These are phyloP conservation scores for Gossypium raimondii DNA, from an alignment of 345 rosid species.

Conservation along the genomic window DNA sequence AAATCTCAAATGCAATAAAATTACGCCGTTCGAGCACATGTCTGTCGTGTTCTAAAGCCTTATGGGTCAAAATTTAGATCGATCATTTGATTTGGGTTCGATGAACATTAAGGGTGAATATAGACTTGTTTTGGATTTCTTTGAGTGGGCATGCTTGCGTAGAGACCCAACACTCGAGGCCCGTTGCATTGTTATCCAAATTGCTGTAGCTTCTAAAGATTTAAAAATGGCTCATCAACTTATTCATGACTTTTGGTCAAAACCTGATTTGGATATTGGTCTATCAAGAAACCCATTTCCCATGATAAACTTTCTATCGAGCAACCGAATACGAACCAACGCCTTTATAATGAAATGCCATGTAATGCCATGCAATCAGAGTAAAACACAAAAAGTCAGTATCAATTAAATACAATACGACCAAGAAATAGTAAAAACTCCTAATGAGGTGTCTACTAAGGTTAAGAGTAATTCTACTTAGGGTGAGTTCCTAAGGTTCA, in stretches of 20 bases:
- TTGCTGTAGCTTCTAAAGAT: constrained; percentile 70
- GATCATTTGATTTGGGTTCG: constrained; percentile 86
- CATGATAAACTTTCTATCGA: no score
- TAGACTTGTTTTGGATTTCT: constrained; percentile 68
- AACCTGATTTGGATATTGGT: constrained; percentile 45
- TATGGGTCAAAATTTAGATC: constrained; percentile 65
- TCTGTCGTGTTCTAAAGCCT: constrained; percentile 53
- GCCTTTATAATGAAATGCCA: no score
- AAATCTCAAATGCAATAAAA: constrained; percentile 65
- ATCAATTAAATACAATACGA: no score
- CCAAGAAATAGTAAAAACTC: no score
- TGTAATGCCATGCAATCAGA: no score
- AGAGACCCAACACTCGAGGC: constrained; percentile 71
- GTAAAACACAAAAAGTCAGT: no score
- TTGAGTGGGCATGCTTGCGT: constrained; percentile 67
- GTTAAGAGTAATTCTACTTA: no score
- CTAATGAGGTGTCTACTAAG: no score
- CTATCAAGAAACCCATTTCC: no score
- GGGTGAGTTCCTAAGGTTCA: no score
- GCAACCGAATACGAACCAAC: no score
- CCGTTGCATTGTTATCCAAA: constrained; percentile 69
- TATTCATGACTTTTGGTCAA: constrained; percentile 60
- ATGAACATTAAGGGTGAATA: constrained; percentile 74
- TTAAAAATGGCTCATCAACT: constrained; percentile 48
- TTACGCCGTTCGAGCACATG: constrained; percentile 62